Conservation (phyloP, 768 basidiomycete species). For the Termitomyces sp. region DNA sequence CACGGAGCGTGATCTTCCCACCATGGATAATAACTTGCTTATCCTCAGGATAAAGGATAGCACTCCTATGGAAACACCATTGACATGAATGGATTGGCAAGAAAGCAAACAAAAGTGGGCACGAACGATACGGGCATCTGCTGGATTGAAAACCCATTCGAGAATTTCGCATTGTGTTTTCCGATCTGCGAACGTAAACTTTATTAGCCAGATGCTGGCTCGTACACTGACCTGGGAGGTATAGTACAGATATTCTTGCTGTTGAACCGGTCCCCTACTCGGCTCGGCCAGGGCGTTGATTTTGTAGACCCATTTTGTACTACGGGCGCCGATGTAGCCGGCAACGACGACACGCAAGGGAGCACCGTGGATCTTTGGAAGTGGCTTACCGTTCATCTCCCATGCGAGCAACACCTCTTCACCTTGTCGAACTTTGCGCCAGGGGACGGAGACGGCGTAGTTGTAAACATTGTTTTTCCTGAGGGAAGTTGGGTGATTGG, state of each 20-base stretch:
- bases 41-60: constrained; percentile 40
- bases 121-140: constrained; percentile 56
- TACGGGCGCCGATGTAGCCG: constrained; percentile 51
- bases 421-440: constrained; percentile 39
- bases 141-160: constrained; percentile 52
- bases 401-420: constrained; percentile 49
- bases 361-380: constrained; percentile 47
- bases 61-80: constrained; percentile 30
- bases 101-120: neutral
- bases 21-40: constrained; percentile 44
- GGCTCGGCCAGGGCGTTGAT: constrained; percentile 46
- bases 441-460: constrained; percentile 44
- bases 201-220: neutral
- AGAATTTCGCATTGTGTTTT: constrained; percentile 47
- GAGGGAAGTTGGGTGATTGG: neutral
- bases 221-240: constrained; percentile 33
- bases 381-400: constrained; percentile 46
- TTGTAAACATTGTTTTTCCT: constrained; percentile 32
- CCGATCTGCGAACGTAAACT: constrained; percentile 29
- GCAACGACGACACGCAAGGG: constrained; percentile 47
- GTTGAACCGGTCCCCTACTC: constrained; percentile 47
- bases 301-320: constrained; percentile 48
- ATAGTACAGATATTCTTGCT: constrained; percentile 50
- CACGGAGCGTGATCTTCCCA: constrained; percentile 37
- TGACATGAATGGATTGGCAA: neutral